A percentile compares a stretch with the other conserved stretches of the same genome.
phyloP scores from a whole-genome alignment of 1,284 basidiomycete genomes.

The Trametes hirsuta region DNA sequence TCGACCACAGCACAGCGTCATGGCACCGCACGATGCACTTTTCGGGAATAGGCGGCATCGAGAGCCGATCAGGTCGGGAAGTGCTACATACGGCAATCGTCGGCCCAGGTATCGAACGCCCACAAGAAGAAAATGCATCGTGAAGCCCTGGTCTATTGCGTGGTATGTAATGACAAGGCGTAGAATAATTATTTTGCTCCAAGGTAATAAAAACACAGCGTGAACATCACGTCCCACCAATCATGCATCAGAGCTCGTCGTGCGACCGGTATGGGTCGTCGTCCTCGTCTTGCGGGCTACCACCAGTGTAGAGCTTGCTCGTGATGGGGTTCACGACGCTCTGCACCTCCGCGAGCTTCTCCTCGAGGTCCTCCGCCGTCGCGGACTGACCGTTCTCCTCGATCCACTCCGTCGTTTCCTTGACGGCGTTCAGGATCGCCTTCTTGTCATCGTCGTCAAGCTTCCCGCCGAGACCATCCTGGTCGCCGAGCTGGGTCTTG shows the following conservation, averaged over 20 bases:
- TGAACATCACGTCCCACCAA: slow-evolving; percentile 4
- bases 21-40: neutral
- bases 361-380: slow-evolving; percentile 87
- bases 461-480: slow-evolving; percentile 91
- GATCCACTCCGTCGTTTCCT: slow-evolving; percentile 92
- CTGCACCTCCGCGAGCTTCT: slow-evolving; percentile 78
- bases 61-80: neutral
- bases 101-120: neutral
- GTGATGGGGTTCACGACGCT: slow-evolving; percentile 65
- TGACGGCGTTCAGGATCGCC: slow-evolving; percentile 80
- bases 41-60: too few species aligned
- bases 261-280: slow-evolving; percentile 63
- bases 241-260: slow-evolving; percentile 61
- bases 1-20: neutral
- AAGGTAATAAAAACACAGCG: slow-evolving; percentile 27
- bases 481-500: slow-evolving; percentile 85
- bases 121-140: slow-evolving; percentile 6
- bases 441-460: slow-evolving; percentile 88
- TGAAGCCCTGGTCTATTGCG: slow-evolving; percentile 26
- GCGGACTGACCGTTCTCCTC: slow-evolving; percentile 81
- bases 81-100: neutral
- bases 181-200: slow-evolving; percentile 27
- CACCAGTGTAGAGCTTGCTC: slow-evolving; percentile 75
- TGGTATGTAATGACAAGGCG: slow-evolving; percentile 28
- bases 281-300: slow-evolving; percentile 46